Evolutionary conservation across 306 rosid species (phyloP), one percentile per base, ranked within the genome.

Genomic region (Ormosia emarginata): DNA sequence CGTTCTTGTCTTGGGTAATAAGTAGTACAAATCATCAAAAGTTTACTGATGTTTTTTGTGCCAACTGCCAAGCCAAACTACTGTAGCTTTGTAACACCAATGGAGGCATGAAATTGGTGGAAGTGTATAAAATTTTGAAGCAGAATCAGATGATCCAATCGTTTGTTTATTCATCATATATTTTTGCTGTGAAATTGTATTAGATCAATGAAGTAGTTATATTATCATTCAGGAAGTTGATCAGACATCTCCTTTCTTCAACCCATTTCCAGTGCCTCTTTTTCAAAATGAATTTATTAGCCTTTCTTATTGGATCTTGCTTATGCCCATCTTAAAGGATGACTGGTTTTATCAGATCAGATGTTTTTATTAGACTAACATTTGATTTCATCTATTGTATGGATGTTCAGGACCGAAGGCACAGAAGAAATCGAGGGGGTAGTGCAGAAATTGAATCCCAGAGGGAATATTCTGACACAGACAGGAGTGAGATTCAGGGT

Each of bases 381-480:
- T 33, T 69, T 74, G 70, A 65, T 36, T 18, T 68, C 43, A 69
- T 79, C 14, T 34, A 77, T 50, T 14, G 39, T 47, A 0, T 41
- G 39, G 40, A 69, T 81, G 64, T 71, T 84, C 95, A 94, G 98
- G 97, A 94, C 79, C 92, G 97, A 78, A 90, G 98, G 87, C 86
- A 81, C 79, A 79, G 97, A 70, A 89, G 97, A 88, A 87, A 82
- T 46, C 89, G 85, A 81, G 97, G 79, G 1, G 87, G 79, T 29
- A 92, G 93, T 86, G 86, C 78, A 80, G 98, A 94, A 85, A 90
- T 87, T 7, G 98, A 94, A 41, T 88, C 95, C 29, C 97, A 90
- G 78, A 90, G 78, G 80, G 97, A 89, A 65, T 79, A 49, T 70
- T 92, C 98, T 14, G 98, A 94, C 49, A 92, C 97, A 7, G 98